A percentile compares a stretch with the other conserved stretches of the same genome.
These are phyloP conservation scores for Beverwykella pulmonaria DNA, from an alignment of 495 filamentous ascomycete genomes.

Conservation along the genomic window DNA sequence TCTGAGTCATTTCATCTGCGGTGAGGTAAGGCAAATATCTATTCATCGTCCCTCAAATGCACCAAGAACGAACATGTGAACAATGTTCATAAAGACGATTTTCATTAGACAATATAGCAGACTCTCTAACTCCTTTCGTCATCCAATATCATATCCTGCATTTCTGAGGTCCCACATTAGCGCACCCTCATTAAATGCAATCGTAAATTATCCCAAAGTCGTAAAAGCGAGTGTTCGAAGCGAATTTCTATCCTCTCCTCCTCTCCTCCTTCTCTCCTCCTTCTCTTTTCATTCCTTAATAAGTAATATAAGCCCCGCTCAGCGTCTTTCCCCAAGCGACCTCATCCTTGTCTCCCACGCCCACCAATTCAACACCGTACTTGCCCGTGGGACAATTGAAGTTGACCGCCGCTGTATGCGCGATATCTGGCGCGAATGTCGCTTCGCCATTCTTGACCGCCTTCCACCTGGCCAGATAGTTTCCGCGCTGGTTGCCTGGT, in stretches of 20 bases:
- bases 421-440: neutral
- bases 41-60: neutral
- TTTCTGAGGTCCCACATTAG: too few relatives aligned
- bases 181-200: too few relatives aligned
- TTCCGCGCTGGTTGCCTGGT: constrained; percentile 20
- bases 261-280: neutral
- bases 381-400: constrained; percentile 12
- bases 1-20: too few relatives aligned
- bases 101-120: too few relatives aligned
- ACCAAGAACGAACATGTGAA: neutral
- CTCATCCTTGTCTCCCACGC: constrained; percentile 15
- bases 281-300: neutral
- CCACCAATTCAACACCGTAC: constrained; percentile 10
- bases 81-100: neutral
- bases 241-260: neutral
- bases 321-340: constrained; percentile 2
- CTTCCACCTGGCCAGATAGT: constrained; percentile 1
- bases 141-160: too few relatives aligned
- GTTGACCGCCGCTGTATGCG: neutral
- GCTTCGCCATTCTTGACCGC: neutral
- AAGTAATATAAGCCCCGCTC: constrained; percentile 1
- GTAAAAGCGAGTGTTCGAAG: neutral
- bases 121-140: too few relatives aligned
- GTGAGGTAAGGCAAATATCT: too few relatives aligned
- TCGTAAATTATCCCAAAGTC: neutral